Percentiles rank a stretch among this genome's conserved stretches.
phyloP scores from a whole-genome alignment of 768 basidiomycete species.

The Boletus tomentosulus region DNA sequence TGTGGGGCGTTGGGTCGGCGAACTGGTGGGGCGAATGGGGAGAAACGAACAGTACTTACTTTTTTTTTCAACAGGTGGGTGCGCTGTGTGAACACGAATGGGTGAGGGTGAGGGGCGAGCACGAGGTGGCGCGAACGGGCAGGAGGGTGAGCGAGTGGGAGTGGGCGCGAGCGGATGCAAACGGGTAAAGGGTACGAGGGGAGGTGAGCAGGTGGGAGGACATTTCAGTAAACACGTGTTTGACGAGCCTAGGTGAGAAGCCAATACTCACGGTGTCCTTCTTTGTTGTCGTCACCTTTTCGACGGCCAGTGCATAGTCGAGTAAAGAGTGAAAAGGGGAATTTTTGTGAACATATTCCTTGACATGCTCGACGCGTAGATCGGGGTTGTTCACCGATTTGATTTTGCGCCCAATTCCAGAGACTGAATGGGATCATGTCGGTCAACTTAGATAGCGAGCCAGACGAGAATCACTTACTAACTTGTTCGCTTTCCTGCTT shows the following conservation, averaged over 20 bases:
- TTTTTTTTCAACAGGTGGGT: too few relatives aligned
- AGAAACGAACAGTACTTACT: too few relatives aligned
- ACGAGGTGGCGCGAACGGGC: too few relatives aligned
- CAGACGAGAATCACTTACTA: conserved; percentile 46
- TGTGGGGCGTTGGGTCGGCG: too few relatives aligned
- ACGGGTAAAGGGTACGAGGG: too few relatives aligned
- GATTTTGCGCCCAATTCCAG: conserved; percentile 99
- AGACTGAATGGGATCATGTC: conserved; percentile 46
- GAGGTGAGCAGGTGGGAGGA: too few relatives aligned
- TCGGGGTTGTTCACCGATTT: conserved; percentile 98
- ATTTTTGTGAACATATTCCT: conserved; percentile 92
- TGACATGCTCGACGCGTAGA: conserved; percentile 87
- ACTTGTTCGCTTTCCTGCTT: conserved; percentile 90
- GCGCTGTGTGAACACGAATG: too few relatives aligned
- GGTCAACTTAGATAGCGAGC: conserved; percentile 2
- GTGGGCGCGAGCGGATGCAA: too few relatives aligned
- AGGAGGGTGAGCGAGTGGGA: too few relatives aligned
- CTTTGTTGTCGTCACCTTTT: conserved; percentile 97
- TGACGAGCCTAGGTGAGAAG: not conserved
- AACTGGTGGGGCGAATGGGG: too few relatives aligned
- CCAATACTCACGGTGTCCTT: conserved; percentile 72
- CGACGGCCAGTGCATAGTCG: conserved; percentile 94
- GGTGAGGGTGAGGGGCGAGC: too few relatives aligned
- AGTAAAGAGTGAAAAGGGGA: conserved; percentile 93
- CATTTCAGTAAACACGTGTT: not conserved